A percentile compares a stretch with the other conserved stretches of the same genome.
Conservation (phyloP, 768 basidiomycete species). For the Neoboletus brunneissimus region DNA sequence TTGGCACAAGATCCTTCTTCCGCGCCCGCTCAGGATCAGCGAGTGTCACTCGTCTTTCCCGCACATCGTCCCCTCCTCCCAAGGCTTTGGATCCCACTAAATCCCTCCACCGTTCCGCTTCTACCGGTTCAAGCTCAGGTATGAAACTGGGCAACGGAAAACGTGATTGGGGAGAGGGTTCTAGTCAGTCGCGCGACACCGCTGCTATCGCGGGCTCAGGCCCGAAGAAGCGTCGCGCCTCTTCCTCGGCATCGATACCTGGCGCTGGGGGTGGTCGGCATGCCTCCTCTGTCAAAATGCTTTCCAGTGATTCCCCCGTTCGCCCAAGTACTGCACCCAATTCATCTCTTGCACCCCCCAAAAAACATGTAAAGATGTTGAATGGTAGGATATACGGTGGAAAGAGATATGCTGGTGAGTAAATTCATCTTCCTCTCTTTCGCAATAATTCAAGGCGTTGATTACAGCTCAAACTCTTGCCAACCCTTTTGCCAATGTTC, state of each 20-base stretch:
- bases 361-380: conserved; percentile 59
- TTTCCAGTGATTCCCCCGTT: not conserved
- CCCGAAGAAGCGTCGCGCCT: conserved; percentile 17
- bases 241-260: conserved; percentile 21
- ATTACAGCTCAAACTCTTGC: conserved; percentile 31
- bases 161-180: conserved; percentile 3
- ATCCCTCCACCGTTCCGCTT: conserved; percentile 19
- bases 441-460: not conserved
- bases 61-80: conserved; percentile 17
- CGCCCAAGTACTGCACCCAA: conserved; percentile 14
- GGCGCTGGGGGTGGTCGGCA: conserved; percentile 35
- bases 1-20: conserved; percentile 32
- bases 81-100: conserved; percentile 3
- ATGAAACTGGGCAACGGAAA: not conserved
- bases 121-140: conserved; percentile 14
- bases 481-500: conserved; percentile 63
- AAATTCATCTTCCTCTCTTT: not conserved
- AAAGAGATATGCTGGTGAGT: conserved; percentile 29
- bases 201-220: not conserved
- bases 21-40: conserved; percentile 23
- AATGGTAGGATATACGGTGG: conserved; percentile 84
- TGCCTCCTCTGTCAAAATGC: conserved; percentile 8
- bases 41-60: not conserved
- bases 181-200: not conserved
- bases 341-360: conserved; percentile 5